phyloP scores from a whole-genome alignment of 2,329 filamentous ascomycete species.

The Colletotrichum endophyticum region DNA sequence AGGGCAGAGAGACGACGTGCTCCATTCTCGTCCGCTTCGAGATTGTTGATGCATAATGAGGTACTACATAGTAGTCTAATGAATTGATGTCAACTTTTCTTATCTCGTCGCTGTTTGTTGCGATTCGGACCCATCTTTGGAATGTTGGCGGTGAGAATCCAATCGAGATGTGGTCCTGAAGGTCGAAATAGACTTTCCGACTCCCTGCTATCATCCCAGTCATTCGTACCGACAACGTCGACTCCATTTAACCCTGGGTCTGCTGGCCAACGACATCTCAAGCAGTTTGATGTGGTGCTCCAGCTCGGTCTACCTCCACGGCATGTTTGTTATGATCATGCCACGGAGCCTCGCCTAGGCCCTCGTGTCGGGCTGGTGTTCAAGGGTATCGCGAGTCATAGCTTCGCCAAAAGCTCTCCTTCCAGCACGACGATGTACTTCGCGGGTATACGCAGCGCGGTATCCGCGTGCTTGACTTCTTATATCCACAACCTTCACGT shows the following conservation, averaged over 20 bases:
- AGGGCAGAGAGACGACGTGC: slow-evolving; percentile 67
- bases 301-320: neutral
- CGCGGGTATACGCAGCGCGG: neutral
- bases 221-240: neutral
- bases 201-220: neutral
- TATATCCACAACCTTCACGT: too few relatives aligned
- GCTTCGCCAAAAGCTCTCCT: too few relatives aligned
- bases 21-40: slow-evolving; percentile 67
- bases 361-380: neutral
- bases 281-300: neutral
- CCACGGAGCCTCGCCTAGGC: neutral
- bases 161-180: neutral
- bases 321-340: neutral
- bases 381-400: neutral
- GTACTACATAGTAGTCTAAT: neutral
- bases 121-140: neutral
- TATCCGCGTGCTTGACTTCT: too few relatives aligned
- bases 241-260: accelerated
- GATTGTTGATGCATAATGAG: slow-evolving; percentile 42
- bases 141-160: neutral
- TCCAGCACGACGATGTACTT: too few relatives aligned
- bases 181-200: neutral
- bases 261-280: neutral
- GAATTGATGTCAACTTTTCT: neutral
- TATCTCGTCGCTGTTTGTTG: neutral